These are phyloP conservation scores for Verticillium isaacii DNA, from an alignment of 2,329 filamentous ascomycete genomes.

Conservation along the genomic window DNA sequence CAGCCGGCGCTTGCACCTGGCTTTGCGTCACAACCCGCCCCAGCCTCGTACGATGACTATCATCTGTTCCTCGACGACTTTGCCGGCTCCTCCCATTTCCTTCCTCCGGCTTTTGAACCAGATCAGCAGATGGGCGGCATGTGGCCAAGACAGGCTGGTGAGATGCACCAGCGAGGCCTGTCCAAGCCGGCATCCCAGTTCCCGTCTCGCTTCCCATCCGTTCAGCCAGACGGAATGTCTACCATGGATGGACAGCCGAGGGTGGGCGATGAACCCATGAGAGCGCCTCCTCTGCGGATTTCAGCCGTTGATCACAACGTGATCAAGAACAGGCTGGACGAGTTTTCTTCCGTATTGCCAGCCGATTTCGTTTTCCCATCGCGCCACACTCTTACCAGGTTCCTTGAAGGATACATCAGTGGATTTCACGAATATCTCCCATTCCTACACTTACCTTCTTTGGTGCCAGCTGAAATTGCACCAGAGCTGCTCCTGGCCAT, in stretches of 20 bases:
- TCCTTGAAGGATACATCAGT: conserved; percentile 65
- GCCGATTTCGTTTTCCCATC: conserved; percentile 64
- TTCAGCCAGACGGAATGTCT: conserved; percentile 49
- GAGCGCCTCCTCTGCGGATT: conserved; percentile 37
- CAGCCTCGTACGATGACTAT: conserved; percentile 48
- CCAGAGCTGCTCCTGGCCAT: conserved; percentile 65
- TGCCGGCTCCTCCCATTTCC: conserved; percentile 46
- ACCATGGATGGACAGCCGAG: conserved; percentile 27
- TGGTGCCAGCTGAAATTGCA: conserved; percentile 58
- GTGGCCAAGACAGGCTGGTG: conserved; percentile 41
- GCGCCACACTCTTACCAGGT: conserved; percentile 62
- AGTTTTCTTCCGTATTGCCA: conserved; percentile 57
- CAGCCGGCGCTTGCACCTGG: conserved; percentile 34
- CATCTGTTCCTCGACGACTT: conserved; percentile 57
- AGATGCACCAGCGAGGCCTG: conserved; percentile 30
- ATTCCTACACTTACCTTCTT: conserved; percentile 63
- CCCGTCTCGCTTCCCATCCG: conserved; percentile 49
- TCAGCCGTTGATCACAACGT: conserved; percentile 49
- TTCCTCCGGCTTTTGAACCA: conserved; percentile 49
- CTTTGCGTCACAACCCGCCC: conserved; percentile 31
- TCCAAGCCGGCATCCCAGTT: conserved; percentile 48
- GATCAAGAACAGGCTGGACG: conserved; percentile 55
- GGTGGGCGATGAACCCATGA: conserved; percentile 36
- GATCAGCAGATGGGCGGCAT: conserved; percentile 46
- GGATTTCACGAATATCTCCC: conserved; percentile 57